phyloP scores from a whole-genome alignment of 2,329 filamentous ascomycete species.

The Penicillium sp. region DNA sequence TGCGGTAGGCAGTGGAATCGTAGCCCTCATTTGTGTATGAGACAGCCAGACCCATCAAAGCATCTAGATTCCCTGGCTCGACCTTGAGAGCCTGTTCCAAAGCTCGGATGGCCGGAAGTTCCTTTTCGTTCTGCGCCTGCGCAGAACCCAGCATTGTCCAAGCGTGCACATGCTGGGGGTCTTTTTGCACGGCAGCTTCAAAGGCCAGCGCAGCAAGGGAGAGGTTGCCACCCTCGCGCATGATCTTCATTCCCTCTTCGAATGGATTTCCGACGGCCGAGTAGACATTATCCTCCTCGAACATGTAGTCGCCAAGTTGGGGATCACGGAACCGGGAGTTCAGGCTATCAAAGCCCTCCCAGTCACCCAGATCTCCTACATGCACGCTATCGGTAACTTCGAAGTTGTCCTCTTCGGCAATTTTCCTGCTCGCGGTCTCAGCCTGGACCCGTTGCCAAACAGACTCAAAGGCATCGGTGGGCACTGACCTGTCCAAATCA shows the following conservation, averaged over 20 bases:
- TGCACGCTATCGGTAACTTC: constrained; percentile 51
- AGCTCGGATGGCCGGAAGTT: constrained; percentile 90
- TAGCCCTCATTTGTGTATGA: constrained; percentile 99
- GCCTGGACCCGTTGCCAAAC: constrained; percentile 57
- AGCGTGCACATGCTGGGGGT: constrained; percentile 82
- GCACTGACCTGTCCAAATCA: constrained; percentile 80
- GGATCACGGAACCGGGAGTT: constrained; percentile 74
- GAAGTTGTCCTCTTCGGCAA: constrained; percentile 64
- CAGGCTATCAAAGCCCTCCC: constrained; percentile 72
- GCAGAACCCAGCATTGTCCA: constrained; percentile 91
- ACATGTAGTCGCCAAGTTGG: constrained; percentile 84
- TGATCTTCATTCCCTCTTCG: constrained; percentile 88
- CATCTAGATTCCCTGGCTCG: constrained; percentile 82
- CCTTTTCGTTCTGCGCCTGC: constrained; percentile 98
- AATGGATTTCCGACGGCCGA: constrained; percentile 79
- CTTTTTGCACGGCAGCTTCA: constrained; percentile 90
- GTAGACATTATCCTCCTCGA: constrained; percentile 93
- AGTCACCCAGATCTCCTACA: constrained; percentile 76
- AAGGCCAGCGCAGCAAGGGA: constrained; percentile 92
- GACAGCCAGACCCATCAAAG: constrained; percentile 92
- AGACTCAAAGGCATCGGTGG: constrained; percentile 77
- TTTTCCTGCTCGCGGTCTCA: constrained; percentile 54
- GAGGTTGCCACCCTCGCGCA: constrained; percentile 90
- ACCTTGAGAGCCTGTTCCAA: constrained; percentile 87
- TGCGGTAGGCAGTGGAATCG: constrained; percentile 94